Percentiles rank a stretch among this genome's conserved stretches.
Evolutionary conservation across 129 eudicot genomes (phyloP).

Genomic region (Logfia minima): DNA sequence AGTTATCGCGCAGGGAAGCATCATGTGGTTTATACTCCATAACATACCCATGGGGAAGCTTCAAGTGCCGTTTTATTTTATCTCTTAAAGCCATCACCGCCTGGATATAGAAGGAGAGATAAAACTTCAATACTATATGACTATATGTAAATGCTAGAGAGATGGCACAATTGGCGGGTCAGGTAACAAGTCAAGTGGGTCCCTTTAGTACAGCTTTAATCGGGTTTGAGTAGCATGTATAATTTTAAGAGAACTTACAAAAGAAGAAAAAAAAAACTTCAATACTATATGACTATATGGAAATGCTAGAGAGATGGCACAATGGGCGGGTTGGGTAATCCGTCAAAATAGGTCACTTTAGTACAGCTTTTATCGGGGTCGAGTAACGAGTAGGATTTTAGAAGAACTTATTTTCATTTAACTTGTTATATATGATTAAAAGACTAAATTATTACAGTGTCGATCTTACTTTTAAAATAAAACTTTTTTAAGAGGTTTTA

Average conservation of each 20-base stretch:
- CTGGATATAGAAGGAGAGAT: slow-evolving; percentile 28
- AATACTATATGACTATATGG: too few relatives aligned
- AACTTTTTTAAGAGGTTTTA: neutral
- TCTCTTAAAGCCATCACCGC: slow-evolving; percentile 94
- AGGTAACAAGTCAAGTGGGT: neutral
- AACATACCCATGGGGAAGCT: slow-evolving; percentile 95
- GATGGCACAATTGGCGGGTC: neutral
- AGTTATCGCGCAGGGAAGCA: slow-evolving; percentile 85
- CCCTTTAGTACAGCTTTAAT: neutral
- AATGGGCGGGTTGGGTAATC: neutral
- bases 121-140: neutral
- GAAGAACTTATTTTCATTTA: neutral
- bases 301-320: neutral
- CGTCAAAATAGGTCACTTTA: neutral
- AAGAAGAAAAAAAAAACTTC: neutral
- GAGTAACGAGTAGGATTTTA: neutral
- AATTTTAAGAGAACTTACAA: neutral
- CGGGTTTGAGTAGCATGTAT: neutral
- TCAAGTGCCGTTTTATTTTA: slow-evolving; percentile 80
- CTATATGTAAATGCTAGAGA: neutral
- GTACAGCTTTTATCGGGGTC: neutral
- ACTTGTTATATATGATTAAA: neutral
- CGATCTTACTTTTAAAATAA: neutral
- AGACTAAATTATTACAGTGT: neutral
- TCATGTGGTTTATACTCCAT: slow-evolving; percentile 98